A percentile compares a stretch with the other conserved stretches of the same genome.
Evolutionary conservation across 2,329 filamentous ascomycete species (phyloP).

Genomic region (Penicillium sp.): DNA sequence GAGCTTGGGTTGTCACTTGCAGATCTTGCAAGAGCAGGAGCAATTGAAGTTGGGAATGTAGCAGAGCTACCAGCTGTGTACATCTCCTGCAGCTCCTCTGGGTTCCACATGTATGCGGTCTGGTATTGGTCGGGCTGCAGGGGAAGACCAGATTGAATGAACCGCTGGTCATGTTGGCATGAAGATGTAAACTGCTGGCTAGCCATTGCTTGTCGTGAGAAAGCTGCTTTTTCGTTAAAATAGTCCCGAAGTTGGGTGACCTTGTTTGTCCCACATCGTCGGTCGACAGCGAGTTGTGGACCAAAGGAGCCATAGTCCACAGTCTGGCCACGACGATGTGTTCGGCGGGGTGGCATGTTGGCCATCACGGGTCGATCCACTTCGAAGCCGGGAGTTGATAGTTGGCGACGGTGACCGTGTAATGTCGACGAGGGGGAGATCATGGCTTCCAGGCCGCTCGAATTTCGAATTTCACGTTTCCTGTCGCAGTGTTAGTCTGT

Average conservation of each 20-base stretch:
- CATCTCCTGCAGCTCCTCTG: slow-evolving; percentile 33
- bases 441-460: slow-evolving; percentile 33
- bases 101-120: slow-evolving; percentile 28
- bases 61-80: slow-evolving; percentile 35
- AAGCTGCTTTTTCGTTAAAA: slow-evolving; percentile 32
- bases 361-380: slow-evolving; percentile 53
- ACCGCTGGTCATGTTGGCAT: slow-evolving; percentile 49
- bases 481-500: slow-evolving; percentile 60
- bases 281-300: slow-evolving; percentile 41
- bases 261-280: slow-evolving; percentile 23
- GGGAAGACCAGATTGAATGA: slow-evolving; percentile 12
- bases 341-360: slow-evolving; percentile 46
- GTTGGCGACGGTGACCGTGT: slow-evolving; percentile 76
- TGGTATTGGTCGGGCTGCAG: slow-evolving; percentile 32
- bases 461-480: slow-evolving; percentile 33
- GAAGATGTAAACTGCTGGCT: slow-evolving; percentile 16
- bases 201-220: slow-evolving; percentile 12
- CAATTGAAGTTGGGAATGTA: slow-evolving; percentile 11
- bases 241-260: slow-evolving; percentile 27
- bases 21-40: slow-evolving; percentile 23
- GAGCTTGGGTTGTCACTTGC: slow-evolving; percentile 21
- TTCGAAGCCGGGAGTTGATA: slow-evolving; percentile 81
- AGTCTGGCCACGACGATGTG: slow-evolving; percentile 81
- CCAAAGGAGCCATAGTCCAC: slow-evolving; percentile 69
- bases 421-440: slow-evolving; percentile 34